Percentiles rank a stretch among this genome's conserved stretches.
phyloP scores from a whole-genome alignment of 2,329 filamentous ascomycete genomes.

The Colletotrichum sp. region DNA sequence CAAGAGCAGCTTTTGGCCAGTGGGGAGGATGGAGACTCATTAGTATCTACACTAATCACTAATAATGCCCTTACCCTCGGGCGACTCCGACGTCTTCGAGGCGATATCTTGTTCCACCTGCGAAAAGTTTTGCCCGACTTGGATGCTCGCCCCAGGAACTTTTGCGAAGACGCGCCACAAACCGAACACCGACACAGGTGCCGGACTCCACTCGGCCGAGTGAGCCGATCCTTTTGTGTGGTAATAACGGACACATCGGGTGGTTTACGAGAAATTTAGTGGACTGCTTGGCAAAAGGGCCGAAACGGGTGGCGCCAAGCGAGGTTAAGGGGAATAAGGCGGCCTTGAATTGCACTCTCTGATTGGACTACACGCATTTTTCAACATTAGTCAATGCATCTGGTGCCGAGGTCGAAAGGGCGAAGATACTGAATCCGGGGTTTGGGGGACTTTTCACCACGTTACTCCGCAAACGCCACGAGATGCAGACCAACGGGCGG shows the following conservation, averaged over 20 bases:
- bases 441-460: background rate
- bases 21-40: conserved; percentile 6
- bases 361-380: background rate
- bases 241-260: conserved; percentile 4
- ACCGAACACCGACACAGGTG: background rate
- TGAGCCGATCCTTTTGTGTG: conserved; percentile 3
- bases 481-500: background rate
- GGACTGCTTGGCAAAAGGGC: conserved; percentile 17
- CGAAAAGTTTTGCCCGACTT: conserved; percentile 1
- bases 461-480: background rate
- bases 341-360: background rate
- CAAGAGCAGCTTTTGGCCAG: background rate
- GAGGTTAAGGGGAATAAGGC: conserved; percentile 16
- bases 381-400: conserved; percentile 4
- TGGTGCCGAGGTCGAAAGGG: background rate
- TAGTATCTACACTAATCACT: background rate
- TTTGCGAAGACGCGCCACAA: conserved; percentile 13
- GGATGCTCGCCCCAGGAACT: conserved; percentile 7
- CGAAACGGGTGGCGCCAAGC: conserved; percentile 20
- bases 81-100: conserved; percentile 4
- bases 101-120: background rate
- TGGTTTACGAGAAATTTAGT: background rate
- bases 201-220: conserved; percentile 15
- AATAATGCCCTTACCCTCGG: conserved; percentile 13
- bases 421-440: background rate